A percentile compares a stretch with the other conserved stretches of the same genome.
Conservation (phyloP, 2,329 filamentous ascomycete species). For the Phaeosphaeria sp. region DNA sequence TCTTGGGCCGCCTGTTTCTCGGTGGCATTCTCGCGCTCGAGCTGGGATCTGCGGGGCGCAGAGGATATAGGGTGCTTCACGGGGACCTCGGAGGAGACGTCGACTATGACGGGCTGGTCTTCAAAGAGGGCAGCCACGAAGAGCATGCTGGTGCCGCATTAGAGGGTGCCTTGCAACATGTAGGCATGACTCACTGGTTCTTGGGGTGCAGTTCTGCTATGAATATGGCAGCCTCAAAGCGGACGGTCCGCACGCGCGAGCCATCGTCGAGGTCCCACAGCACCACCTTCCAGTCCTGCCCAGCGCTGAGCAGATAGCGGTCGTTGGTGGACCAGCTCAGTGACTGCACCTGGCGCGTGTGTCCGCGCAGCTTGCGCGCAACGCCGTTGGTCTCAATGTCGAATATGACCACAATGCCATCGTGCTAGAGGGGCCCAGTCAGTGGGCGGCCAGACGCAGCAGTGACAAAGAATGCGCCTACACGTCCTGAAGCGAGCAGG, state of each 20-base stretch:
- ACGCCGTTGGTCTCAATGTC: constrained; percentile 98
- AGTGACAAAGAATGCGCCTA: constrained; percentile 47
- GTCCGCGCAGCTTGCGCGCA: constrained; percentile 89
- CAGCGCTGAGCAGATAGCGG: constrained; percentile 87
- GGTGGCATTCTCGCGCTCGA: constrained; percentile 73
- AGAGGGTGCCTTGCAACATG: constrained; percentile 6
- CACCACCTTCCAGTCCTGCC: constrained; percentile 95
- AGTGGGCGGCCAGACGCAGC: constrained; percentile 12
- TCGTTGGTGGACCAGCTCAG: constrained; percentile 95
- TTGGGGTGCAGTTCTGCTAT: constrained; percentile 93
- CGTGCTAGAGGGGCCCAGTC: constrained; percentile 56
- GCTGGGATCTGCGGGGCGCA: constrained; percentile 75
- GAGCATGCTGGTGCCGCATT: constrained; percentile 63
- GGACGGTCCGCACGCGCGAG: constrained; percentile 78
- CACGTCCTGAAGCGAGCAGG: constrained; percentile 90
- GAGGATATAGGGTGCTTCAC: constrained; percentile 82
- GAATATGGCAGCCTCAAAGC: constrained; percentile 92
- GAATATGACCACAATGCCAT: constrained; percentile 95
- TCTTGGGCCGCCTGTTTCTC: constrained; percentile 92
- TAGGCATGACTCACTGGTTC: constrained; percentile 70
- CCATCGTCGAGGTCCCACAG: constrained; percentile 88
- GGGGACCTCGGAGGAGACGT: constrained; percentile 73
- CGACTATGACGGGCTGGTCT: constrained; percentile 87
- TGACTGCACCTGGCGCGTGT: constrained; percentile 92
- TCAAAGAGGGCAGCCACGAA: constrained; percentile 95